phyloP scores from a whole-genome alignment of 805 yeast species.

The Kregervanrija pseudodelftensis region DNA sequence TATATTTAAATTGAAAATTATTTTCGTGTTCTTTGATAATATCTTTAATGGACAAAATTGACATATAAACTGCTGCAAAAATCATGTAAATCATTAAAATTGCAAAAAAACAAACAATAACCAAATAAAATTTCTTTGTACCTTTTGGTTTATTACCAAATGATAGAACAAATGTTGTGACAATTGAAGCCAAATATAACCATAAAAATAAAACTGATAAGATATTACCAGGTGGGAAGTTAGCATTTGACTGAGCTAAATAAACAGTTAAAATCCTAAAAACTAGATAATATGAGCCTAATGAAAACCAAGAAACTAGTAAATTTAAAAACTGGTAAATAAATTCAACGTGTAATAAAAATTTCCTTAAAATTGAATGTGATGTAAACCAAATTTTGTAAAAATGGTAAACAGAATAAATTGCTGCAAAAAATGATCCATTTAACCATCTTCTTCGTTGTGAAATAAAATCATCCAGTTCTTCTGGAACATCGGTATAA shows the following conservation, averaged over 20 bases:
- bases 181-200: conserved; percentile 74
- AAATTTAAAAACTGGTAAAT: conserved; percentile 68
- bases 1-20: conserved; percentile 34
- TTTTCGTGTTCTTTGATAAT: conserved; percentile 29
- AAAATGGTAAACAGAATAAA: conserved; percentile 77
- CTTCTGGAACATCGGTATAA: conserved; percentile 92
- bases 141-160: conserved; percentile 95
- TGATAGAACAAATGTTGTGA: conserved; percentile 80
- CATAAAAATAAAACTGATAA: conserved; percentile 76
- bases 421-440: conserved; percentile 92
- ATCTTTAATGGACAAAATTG: conserved; percentile 51
- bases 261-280: conserved; percentile 81
- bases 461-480: conserved; percentile 75
- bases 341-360: conserved; percentile 71
- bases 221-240: conserved; percentile 68
- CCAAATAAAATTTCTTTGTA: conserved; percentile 67
- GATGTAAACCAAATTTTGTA: conserved; percentile 71
- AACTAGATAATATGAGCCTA: conserved; percentile 84
- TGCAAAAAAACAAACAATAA: conserved; percentile 76
- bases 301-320: conserved; percentile 84
- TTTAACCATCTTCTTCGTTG: conserved; percentile 97
- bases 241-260: conserved; percentile 53
- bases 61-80: conserved; percentile 78
- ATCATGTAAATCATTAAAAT: conserved; percentile 82
- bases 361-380: conserved; percentile 61